These are phyloP conservation scores for Zancudomyces culisetae DNA, from an alignment of 371 early-diverging fungal species.

Conservation along the genomic window DNA sequence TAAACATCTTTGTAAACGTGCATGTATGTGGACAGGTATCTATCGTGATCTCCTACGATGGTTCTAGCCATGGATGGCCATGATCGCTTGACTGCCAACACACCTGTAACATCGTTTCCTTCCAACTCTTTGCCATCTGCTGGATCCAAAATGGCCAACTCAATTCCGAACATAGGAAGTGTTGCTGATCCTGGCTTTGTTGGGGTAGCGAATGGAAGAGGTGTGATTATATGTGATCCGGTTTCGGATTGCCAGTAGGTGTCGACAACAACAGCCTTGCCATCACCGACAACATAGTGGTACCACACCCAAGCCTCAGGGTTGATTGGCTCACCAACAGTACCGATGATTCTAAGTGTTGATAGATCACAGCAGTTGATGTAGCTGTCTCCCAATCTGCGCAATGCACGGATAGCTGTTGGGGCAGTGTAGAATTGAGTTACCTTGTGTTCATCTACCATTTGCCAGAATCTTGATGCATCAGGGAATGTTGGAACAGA, in stretches of 20 bases:
- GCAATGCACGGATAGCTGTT: slow-evolving; percentile 89
- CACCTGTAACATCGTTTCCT: slow-evolving; percentile 75
- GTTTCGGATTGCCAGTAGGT: slow-evolving; percentile 96
- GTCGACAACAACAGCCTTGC: slow-evolving; percentile 83
- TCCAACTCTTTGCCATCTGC: slow-evolving; percentile 44
- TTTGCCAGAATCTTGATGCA: slow-evolving; percentile 64
- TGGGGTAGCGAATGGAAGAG: slow-evolving; percentile 65
- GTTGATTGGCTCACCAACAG: slow-evolving; percentile 97
- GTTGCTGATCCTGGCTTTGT: slow-evolving; percentile 93
- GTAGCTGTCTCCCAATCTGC: slow-evolving; percentile 68
- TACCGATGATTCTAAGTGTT: slow-evolving; percentile 75
- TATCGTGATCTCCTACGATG: slow-evolving; percentile 71
- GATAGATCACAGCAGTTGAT: slow-evolving; percentile 49
- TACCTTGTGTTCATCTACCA: slow-evolving; percentile 66
- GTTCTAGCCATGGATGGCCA: slow-evolving; percentile 95
- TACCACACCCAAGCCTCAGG: slow-evolving; percentile 97
- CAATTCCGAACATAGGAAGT: slow-evolving; percentile 92
- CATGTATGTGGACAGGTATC: slow-evolving; percentile 83
- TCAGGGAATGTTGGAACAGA: slow-evolving; percentile 70
- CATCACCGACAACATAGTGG: slow-evolving; percentile 65
- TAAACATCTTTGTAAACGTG: slow-evolving; percentile 67
- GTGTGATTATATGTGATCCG: slow-evolving; percentile 82
- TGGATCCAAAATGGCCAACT: slow-evolving; percentile 67
- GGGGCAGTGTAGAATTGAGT: slow-evolving; percentile 98
- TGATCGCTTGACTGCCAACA: slow-evolving; percentile 65